Evolutionary conservation across 73 alveolate species (phyloP), one percentile per base, ranked within the genome.

Genomic region (Paramecium tetraurelia): DNA sequence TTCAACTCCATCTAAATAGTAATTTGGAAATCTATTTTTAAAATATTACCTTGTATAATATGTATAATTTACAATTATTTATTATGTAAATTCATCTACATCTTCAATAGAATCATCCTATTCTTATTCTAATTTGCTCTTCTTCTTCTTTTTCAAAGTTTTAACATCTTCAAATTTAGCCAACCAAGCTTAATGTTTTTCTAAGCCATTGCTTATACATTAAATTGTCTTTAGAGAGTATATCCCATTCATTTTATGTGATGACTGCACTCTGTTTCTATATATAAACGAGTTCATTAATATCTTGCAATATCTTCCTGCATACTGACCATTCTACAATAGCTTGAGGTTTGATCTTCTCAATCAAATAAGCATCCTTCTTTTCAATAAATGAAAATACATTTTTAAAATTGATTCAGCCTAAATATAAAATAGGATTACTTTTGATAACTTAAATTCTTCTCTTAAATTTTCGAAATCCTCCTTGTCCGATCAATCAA

Each of bases 241-340:
- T 95, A 85, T 96, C 97, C 99, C 99, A 97, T 70, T 98, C 99
- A 86, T 96, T 92, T 63, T 93, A 96, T 5, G 92, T 96, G 68
- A 98, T 93, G 22, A 92, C 85, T 20, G 86, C 86, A 22, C 88
- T 90, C 59, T 93, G 89, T 88, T 95, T 95, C 59, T 96, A 92
- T 41, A 90, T 95, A 59, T 98, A 99, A 53, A 93, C 95, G n/a
- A 98, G 59, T 71, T 97, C 98, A 87, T 97, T 97, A 35, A 97
- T 88, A 85, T 97, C 99, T 92, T 89, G 85, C 35, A 97, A 92
- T 53, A 96, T 92, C 43, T 96, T 97, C 86, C 95, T 97, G 70
- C 97, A 93, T 8, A 98, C 98, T 44, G 92, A 93, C 27, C 97
- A 50, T 16, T 99, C 98, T 22, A 97, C 93, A 44, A 31, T 92